Evolutionary conservation across 2,329 filamentous ascomycete species (phyloP).

Genomic region (Calonectria honghensis): DNA sequence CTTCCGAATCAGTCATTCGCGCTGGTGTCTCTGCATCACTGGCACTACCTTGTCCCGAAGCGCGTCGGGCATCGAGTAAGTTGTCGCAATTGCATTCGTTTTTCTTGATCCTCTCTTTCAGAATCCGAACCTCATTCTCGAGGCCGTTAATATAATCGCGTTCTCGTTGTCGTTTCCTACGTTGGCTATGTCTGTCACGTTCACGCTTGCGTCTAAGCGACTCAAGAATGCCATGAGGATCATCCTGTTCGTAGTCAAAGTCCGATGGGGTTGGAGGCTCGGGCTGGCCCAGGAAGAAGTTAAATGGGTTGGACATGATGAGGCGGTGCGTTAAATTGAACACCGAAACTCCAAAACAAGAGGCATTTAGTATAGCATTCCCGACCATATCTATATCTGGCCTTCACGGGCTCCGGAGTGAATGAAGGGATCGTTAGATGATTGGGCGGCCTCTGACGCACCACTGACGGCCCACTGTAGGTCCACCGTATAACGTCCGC

Average conservation of each 20-base stretch:
- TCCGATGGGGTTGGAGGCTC: background rate
- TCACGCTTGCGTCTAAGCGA: constrained; percentile 9
- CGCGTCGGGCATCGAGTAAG: background rate
- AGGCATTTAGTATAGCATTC: background rate
- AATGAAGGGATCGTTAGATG: background rate
- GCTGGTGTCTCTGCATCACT: background rate
- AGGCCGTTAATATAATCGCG: constrained; percentile 1
- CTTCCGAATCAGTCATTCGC: background rate
- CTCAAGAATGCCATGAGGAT: constrained; percentile 13
- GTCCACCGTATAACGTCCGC: background rate
- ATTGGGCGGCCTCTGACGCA: background rate
- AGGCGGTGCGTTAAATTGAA: background rate
- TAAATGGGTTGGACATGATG: background rate
- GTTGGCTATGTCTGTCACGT: constrained; percentile 16
- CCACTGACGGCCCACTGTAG: too few species aligned
- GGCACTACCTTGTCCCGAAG: background rate
- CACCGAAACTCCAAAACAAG: background rate
- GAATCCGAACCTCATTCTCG: background rate
- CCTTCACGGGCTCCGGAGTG: background rate
- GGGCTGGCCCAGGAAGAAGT: too few species aligned
- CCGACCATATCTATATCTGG: background rate
- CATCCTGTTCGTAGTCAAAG: background rate
- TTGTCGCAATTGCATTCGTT: background rate
- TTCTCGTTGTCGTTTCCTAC: constrained; percentile 11
- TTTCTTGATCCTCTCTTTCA: background rate